Percentiles rank a stretch among this genome's conserved stretches.
These are phyloP conservation scores for Vaccinium darrowii DNA, from an alignment of 148 eudicot genomes.

Conservation along the genomic window DNA sequence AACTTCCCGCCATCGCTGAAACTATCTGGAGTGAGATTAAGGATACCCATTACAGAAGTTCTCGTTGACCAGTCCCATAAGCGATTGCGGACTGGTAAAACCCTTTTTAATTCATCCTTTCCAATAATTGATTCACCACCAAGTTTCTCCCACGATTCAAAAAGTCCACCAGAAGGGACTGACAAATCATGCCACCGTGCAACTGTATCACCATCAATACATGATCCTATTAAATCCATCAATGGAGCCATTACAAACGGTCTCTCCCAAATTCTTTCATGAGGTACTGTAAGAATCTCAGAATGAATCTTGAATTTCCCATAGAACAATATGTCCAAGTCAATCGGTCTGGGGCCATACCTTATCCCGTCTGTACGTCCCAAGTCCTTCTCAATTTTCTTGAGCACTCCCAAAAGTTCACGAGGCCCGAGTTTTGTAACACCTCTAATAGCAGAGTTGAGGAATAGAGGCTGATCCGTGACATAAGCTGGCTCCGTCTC, in stretches of 20 bases:
- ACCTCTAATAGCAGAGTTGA: slow-evolving; percentile 89
- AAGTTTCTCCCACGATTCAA: slow-evolving; percentile 82
- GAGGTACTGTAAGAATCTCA: slow-evolving; percentile 73
- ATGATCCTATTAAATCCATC: slow-evolving; percentile 65
- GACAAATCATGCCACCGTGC: slow-evolving; percentile 71
- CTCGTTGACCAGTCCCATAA: slow-evolving; percentile 78
- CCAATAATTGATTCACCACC: slow-evolving; percentile 87
- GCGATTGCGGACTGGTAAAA: slow-evolving; percentile 62
- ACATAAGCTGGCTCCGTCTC: slow-evolving; percentile 94
- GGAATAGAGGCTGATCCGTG: slow-evolving; percentile 79
- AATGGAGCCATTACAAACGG: slow-evolving; percentile 94
- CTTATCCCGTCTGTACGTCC: slow-evolving; percentile 83
- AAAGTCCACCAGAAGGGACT: slow-evolving; percentile 52
- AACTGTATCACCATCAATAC: slow-evolving; percentile 52
- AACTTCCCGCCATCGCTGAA: slow-evolving; percentile 92
- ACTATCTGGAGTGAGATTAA: slow-evolving; percentile 94
- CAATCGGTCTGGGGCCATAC: slow-evolving; percentile 89
- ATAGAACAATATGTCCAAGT: slow-evolving; percentile 82
- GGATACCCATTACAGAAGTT: slow-evolving; percentile 79
- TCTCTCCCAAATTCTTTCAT: slow-evolving; percentile 94
- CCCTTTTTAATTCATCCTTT: slow-evolving; percentile 76
- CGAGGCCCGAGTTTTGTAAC: slow-evolving; percentile 76
- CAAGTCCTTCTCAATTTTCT: slow-evolving; percentile 84
- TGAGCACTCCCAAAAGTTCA: slow-evolving; percentile 56
- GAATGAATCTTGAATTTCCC: slow-evolving; percentile 60